Base-by-base conservation (phyloP, 2,329 filamentous ascomycete species). In the Anisogramma anomala region DNA sequence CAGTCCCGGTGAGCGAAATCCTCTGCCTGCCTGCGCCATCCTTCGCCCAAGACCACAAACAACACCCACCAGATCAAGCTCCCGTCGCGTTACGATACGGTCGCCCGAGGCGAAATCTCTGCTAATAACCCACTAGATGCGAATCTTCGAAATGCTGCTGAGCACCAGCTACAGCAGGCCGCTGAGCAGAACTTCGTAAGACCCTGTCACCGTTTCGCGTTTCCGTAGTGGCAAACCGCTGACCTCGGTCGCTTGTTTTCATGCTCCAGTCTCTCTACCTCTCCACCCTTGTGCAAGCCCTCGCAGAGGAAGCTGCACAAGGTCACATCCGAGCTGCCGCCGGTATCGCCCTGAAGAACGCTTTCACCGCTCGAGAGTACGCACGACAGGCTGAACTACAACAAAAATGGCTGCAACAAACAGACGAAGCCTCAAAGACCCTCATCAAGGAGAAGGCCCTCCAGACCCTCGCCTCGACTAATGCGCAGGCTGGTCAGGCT, bases 331-430 rank as follows among this genome's bases (percentile, higher is more conserved):
- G 91, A 72, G 83, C 85, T 53, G 89, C 91, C 53, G 91, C 91
- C 55, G 91, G 88, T 77, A 77, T 98, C 55, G 89, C 91, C 53
- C 72, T 98, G 58, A 98, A 98, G 70, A 98, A 98, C 73, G 84
- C 91, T 56, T 96, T 98, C 69, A 86, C 85, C 58, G 84, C 88
- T 57, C 83, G 91, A 71, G 91, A 98, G 65, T 81, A 81, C 57
- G 69, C 78, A 56, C 82, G 87, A 58, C 79, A 94, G 66, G 82
- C 84, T 58, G 84, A 93, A 61, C 77, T 96, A 44, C 91, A 96
- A 68, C 74, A 79, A 58, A 87, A 93, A 81, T 98, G 91, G 91
- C 70, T 91, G 48, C 77, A 81, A 60, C 79, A 84, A 58, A 82
- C 89, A 52, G 82, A 86, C 56, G 71, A 77, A 52, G 78, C 83